Evolutionary conservation across 495 filamentous ascomycete genomes (phyloP).

Genomic region (Jackrogersella minutella): DNA sequence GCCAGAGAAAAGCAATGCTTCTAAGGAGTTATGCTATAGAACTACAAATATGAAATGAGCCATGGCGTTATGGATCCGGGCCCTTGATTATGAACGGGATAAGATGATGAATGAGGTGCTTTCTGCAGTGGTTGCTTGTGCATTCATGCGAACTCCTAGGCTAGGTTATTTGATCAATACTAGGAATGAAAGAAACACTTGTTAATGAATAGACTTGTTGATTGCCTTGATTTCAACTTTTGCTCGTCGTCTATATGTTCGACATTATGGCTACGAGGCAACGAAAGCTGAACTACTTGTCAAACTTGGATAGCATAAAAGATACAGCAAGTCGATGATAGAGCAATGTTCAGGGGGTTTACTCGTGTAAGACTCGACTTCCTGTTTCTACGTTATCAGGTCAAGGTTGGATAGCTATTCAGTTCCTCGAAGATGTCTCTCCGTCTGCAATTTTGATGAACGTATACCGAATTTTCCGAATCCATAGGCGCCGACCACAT

Average conservation of each 20-base stretch:
- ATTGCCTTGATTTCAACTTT: neutral
- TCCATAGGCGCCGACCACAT: no score
- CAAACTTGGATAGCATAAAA: no score
- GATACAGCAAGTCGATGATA: no score
- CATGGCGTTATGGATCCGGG: slow-evolving; percentile 34
- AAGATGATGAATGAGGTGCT: slow-evolving; percentile 22
- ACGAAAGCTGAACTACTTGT: no score
- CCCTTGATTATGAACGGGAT: neutral
- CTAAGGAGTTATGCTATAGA: neutral
- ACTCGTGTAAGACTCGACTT: no score
- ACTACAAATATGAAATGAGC: slow-evolving; percentile 4
- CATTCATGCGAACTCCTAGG: neutral
- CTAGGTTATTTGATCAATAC: slow-evolving; percentile 5
- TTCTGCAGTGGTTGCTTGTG: slow-evolving; percentile 4
- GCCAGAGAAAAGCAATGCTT: neutral
- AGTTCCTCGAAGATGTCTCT: no score
- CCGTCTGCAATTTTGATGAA: no score
- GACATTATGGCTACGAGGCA: neutral
- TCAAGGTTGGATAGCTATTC: no score
- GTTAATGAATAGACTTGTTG: neutral
- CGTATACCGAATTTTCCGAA: no score
- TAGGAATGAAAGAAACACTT: slow-evolving; percentile 6
- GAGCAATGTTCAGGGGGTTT: no score
- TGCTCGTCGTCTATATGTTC: neutral
- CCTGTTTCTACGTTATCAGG: no score